A percentile compares a stretch with the other conserved stretches of the same genome.
These are phyloP conservation scores for Clarkia xantiana DNA, from an alignment of 345 rosid species.

Conservation along the genomic window DNA sequence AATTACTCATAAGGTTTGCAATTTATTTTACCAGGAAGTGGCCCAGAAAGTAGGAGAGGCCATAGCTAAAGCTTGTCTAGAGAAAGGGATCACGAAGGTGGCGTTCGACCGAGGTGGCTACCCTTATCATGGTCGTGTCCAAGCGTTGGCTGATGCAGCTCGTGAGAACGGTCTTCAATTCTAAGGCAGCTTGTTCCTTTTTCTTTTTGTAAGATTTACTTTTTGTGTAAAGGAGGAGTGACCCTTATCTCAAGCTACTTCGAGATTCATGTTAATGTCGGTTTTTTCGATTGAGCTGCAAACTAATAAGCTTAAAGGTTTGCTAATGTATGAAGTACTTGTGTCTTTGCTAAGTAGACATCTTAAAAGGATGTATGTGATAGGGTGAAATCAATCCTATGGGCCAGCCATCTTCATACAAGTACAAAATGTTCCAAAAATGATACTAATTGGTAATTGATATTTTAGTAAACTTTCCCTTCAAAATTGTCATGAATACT, in stretches of 20 bases:
- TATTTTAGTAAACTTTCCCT: no score
- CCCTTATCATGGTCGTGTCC: slow-evolving; percentile 78
- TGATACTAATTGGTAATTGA: no score
- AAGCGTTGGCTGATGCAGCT: slow-evolving; percentile 73
- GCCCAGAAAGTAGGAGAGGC: slow-evolving; percentile 75
- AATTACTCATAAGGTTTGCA: background rate
- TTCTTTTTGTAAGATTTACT: background rate
- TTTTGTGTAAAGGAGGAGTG: background rate
- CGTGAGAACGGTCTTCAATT: slow-evolving; percentile 75
- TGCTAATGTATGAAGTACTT: no score
- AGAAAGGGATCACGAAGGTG: slow-evolving; percentile 83
- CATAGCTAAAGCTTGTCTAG: slow-evolving; percentile 73
- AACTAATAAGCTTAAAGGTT: no score
- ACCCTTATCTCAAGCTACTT: background rate
- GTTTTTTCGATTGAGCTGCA: no score
- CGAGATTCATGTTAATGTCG: no score
- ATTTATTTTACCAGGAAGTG: slow-evolving; percentile 51
- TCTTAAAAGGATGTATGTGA: no score
- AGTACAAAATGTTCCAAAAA: no score
- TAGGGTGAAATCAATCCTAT: no score
- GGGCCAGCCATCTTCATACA: no score
- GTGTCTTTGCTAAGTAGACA: no score
- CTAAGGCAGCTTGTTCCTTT: slow-evolving; percentile 1
- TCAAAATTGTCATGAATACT: no score
- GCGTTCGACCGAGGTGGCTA: slow-evolving; percentile 90